Base-by-base conservation (phyloP, 169 alveolate species). In the Eimeria falciformis region DNA sequence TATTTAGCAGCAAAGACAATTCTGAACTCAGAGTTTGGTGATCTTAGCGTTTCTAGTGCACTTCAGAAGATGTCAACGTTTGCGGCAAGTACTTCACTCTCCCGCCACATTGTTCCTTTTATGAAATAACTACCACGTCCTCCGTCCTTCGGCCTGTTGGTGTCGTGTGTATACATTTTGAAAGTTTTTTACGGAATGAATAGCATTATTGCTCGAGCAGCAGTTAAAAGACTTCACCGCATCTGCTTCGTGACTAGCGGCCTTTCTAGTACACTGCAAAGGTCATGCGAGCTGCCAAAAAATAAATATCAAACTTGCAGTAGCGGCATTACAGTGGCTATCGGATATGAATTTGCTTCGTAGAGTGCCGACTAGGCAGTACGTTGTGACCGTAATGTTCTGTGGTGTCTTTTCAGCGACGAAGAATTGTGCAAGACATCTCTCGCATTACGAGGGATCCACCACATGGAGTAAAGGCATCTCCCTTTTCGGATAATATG, bases 401-500 rank as follows among this genome's bases (percentile, higher is more conserved):
- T 33, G 40, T 33, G 40, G 40, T 77, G 6, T 77, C 66, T 23
- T 45, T 40, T 5, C 91, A 79, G 91, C 53, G 91, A 43, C 71
- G 91, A 21, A 55, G 92, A n/a, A 87, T 87, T 23, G 87, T 87
- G 47, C 92, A 87, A 45, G 92, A 87, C 37, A 87, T 87, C 69
- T 87, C 92, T 58, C 92, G 92, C 27, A 58, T 87, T n/a, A 87
- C 92, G 58, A 85, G 92, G 29, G 99, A 98, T 82, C 96, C 96
- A 11, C 98, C 98, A 21, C 97, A 95, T 66, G 98, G 98, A 46
- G 97, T 98, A 53, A 96, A 97, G 84, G 99, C 99, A 11, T 96
- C 99, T 71, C 99, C 99, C 27, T 95, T 97, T 43, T 98, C 97
- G 18, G 98, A 98, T 84, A 98, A 98, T 89, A 97, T 98, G 94